Evolutionary conservation across 495 filamentous ascomycete species (phyloP).

Genomic region (Neurospora sp.): DNA sequence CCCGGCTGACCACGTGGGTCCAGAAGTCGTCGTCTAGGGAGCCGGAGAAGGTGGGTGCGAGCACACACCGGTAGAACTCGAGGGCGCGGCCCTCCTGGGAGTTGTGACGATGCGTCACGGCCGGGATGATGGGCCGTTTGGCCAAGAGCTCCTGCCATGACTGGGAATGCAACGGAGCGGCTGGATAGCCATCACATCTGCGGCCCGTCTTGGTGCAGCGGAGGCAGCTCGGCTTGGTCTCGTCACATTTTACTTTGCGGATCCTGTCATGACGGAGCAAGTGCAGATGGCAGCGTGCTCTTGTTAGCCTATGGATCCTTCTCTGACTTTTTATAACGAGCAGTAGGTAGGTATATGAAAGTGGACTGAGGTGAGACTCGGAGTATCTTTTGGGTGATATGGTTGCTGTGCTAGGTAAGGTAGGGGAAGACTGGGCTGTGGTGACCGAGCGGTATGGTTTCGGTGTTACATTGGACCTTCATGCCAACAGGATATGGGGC

Average conservation of each 20-base stretch:
- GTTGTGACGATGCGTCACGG: slow-evolving; percentile 10
- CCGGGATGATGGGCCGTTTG: slow-evolving; percentile 15
- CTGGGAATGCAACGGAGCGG: slow-evolving; percentile 7
- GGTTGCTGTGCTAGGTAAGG: neutral
- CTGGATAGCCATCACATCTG: slow-evolving; percentile 22
- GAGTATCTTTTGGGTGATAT: neutral
- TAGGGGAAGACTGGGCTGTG: neutral
- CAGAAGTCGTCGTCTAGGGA: slow-evolving; percentile 43
- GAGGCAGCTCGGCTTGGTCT: slow-evolving; percentile 22
- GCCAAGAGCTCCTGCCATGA: slow-evolving; percentile 18
- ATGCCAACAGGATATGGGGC: slow-evolving; percentile 1
- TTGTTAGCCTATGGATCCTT: neutral
- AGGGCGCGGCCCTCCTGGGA: slow-evolving; percentile 25
- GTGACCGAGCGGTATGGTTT: neutral
- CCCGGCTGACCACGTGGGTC: slow-evolving; percentile 39
- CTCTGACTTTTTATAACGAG: neutral
- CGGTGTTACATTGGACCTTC: neutral
- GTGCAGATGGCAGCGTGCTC: neutral
- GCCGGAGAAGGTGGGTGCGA: slow-evolving; percentile 29
- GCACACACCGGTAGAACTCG: slow-evolving; percentile 32
- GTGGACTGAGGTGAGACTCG: neutral
- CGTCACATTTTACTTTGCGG: slow-evolving; percentile 32
- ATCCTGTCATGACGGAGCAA: slow-evolving; percentile 2
- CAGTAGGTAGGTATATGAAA: neutral
- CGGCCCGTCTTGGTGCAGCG: slow-evolving; percentile 22